Evolutionary conservation across 306 rosid genomes (phyloP).

Genomic region (Prunus mira): DNA sequence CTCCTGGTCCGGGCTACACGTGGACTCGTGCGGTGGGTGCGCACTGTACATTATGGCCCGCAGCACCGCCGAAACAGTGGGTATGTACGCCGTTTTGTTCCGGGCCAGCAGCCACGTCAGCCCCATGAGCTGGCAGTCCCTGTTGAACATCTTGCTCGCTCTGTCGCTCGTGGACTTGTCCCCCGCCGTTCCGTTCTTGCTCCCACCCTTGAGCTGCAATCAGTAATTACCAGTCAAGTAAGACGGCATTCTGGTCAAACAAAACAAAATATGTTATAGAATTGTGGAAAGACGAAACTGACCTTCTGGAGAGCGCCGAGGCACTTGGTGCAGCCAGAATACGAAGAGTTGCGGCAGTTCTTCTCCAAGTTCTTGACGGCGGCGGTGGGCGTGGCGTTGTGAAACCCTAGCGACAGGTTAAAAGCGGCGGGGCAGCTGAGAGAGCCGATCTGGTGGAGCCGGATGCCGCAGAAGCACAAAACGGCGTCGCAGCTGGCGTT

Average conservation of each 20-base stretch:
- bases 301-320: slow-evolving; percentile 84
- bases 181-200: slow-evolving; percentile 44
- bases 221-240: background rate
- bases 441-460: slow-evolving; percentile 85
- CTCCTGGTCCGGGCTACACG: slow-evolving; percentile 96
- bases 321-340: slow-evolving; percentile 86
- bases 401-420: slow-evolving; percentile 49
- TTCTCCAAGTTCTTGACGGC: slow-evolving; percentile 67
- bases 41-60: slow-evolving; percentile 95
- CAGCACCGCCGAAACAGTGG: slow-evolving; percentile 93
- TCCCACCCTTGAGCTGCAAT: slow-evolving; percentile 54
- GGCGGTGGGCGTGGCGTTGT: slow-evolving; percentile 73
- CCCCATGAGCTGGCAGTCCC: slow-evolving; percentile 98
- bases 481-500: slow-evolving; percentile 88
- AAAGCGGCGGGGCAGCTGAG: slow-evolving; percentile 82
- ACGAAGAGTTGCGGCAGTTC: slow-evolving; percentile 79
- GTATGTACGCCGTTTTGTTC: slow-evolving; percentile 90
- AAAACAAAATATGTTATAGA: too few species aligned
- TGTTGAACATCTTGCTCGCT: slow-evolving; percentile 74
- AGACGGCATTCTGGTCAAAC: background rate
- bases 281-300: background rate
- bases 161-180: slow-evolving; percentile 42
- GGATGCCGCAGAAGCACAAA: slow-evolving; percentile 86
- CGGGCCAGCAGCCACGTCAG: slow-evolving; percentile 83
- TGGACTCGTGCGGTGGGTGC: slow-evolving; percentile 68